These are phyloP conservation scores for Aspergillus saccharolyticus DNA, from an alignment of 495 filamentous ascomycete species.

Conservation along the genomic window DNA sequence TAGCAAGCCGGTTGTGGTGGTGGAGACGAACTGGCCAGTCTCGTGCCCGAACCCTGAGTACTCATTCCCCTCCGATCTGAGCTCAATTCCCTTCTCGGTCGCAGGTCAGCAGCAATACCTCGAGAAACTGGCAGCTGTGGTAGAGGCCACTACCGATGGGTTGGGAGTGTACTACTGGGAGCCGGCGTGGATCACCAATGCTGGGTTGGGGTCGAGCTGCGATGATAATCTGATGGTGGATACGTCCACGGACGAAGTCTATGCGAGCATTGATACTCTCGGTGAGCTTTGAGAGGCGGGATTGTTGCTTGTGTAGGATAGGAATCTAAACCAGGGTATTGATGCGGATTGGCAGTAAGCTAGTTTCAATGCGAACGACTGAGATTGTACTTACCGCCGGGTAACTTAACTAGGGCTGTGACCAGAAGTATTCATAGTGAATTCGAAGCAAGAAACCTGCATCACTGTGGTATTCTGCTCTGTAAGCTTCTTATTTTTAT, in stretches of 20 bases:
- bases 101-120: constrained; percentile 57
- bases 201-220: constrained; percentile 52
- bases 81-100: constrained; percentile 52
- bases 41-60: constrained; percentile 51
- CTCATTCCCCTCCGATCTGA: constrained; percentile 54
- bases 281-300: constrained; percentile 10
- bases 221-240: constrained; percentile 44
- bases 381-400: too few species aligned
- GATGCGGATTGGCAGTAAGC: too few species aligned
- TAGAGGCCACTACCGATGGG: constrained; percentile 43
- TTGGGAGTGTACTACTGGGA: constrained; percentile 67
- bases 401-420: background rate
- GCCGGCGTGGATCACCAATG: constrained; percentile 63
- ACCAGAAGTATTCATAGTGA: background rate
- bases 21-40: constrained; percentile 65
- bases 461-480: too few species aligned
- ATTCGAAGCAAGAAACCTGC: too few species aligned
- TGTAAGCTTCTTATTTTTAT: background rate
- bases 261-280: constrained; percentile 31
- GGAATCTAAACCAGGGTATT: background rate
- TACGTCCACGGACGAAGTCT: constrained; percentile 23
- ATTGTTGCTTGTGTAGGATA: background rate
- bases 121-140: constrained; percentile 47
- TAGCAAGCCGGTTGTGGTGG: constrained; percentile 56
- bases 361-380: too few species aligned